Conservation (phyloP, 768 basidiomycete species). For the Lyophyllum shimeji region DNA sequence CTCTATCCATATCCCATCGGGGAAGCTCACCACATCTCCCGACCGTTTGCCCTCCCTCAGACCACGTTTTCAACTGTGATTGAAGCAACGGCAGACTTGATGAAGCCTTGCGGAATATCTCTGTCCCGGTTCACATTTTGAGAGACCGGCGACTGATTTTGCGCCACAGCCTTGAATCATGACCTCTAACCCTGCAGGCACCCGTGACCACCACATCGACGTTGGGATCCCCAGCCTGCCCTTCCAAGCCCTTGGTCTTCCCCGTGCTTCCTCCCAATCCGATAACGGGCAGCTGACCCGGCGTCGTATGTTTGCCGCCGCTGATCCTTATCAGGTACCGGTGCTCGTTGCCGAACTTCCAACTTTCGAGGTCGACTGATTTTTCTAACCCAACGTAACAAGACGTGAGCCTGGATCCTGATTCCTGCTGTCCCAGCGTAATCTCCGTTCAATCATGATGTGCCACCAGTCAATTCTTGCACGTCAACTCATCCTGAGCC, state of each 20-base stretch:
- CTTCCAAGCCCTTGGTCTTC: too few relatives aligned
- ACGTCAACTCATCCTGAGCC: background rate
- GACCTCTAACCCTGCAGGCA: background rate
- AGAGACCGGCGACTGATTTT: background rate
- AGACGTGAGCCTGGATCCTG: background rate
- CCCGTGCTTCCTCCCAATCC: background rate
- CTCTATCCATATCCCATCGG: too few relatives aligned
- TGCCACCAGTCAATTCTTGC: background rate
- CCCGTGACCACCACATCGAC: too few relatives aligned
- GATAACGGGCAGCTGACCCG: background rate
- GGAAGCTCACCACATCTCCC: too few relatives aligned
- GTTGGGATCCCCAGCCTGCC: too few relatives aligned
- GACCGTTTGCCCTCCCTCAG: too few relatives aligned
- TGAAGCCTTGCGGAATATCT: background rate
- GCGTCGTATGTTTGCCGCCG: background rate
- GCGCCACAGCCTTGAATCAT: background rate
- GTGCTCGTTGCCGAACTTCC: too few relatives aligned
- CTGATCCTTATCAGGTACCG: background rate
- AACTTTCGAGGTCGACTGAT: too few relatives aligned
- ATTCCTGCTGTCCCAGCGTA: background rate
- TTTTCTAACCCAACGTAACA: too few relatives aligned
- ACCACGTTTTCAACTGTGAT: too few relatives aligned
- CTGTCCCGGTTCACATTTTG: background rate
- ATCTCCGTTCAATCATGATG: background rate
- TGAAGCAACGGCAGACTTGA: background rate